Conservation (phyloP, 2,329 filamentous ascomycete genomes). For the Elsinoe batatas region DNA sequence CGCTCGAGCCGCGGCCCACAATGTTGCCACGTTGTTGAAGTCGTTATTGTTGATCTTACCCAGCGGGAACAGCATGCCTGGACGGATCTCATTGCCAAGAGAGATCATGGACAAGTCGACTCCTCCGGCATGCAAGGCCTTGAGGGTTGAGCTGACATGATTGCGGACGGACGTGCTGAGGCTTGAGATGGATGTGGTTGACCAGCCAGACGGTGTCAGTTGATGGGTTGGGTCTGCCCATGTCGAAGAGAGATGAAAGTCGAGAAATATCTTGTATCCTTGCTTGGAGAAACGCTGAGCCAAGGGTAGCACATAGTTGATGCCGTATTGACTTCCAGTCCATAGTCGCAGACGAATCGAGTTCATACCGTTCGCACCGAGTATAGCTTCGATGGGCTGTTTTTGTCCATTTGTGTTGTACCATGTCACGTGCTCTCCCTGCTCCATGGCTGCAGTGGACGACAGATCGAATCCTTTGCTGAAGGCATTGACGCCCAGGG, state of each 20-base stretch:
- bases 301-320: slow-evolving; percentile 26
- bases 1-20: slow-evolving; percentile 25
- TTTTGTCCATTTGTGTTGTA: slow-evolving; percentile 1
- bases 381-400: slow-evolving; percentile 23
- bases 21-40: slow-evolving; percentile 24
- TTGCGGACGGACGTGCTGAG: slow-evolving; percentile 24
- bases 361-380: slow-evolving; percentile 29
- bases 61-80: slow-evolving; percentile 28
- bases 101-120: slow-evolving; percentile 33
- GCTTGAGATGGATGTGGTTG: slow-evolving; percentile 28
- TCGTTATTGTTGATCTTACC: slow-evolving; percentile 26
- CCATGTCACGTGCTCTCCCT: slow-evolving; percentile 3
- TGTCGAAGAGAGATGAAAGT: slow-evolving; percentile 24
- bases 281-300: slow-evolving; percentile 27
- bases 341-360: slow-evolving; percentile 26
- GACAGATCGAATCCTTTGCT: slow-evolving; percentile 15
- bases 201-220: slow-evolving; percentile 27
- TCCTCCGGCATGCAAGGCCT: slow-evolving; percentile 30
- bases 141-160: slow-evolving; percentile 29
- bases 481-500: neutral
- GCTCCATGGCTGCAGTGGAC: slow-evolving; percentile 12
- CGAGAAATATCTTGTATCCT: slow-evolving; percentile 30
- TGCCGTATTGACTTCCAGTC: slow-evolving; percentile 18
- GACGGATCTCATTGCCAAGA: slow-evolving; percentile 30
- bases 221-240: slow-evolving; percentile 32